Evolutionary conservation across 495 filamentous ascomycete species (phyloP), one percentile per base, ranked within the genome.

Genomic region (Penicillium samsonianum): DNA sequence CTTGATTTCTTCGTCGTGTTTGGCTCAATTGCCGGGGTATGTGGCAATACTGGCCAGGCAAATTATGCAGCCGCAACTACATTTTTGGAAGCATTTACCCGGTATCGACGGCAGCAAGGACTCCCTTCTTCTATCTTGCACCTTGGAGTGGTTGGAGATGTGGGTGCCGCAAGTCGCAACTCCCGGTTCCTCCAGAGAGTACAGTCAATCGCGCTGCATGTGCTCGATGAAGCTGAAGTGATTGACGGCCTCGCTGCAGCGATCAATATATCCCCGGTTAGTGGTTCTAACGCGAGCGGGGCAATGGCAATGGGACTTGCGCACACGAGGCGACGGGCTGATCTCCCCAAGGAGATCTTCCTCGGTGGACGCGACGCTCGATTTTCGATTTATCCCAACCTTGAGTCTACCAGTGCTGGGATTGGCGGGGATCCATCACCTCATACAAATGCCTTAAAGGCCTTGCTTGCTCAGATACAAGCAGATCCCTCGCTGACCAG

Each of bases 1-100:
- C 26, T 54, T 2, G 51, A 54, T n/a, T 54, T 54, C 28, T 54
- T 54, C 4, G 26, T 54, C 6, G 28, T 54, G 9, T 45, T 54
- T 10, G 41, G 51, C 19, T 54, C 51, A 0, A 45, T 54, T 22
- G 20, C 51, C 38, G 51, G 51, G 12, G 8, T 54, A 4, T 44
- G 38, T 11, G 51, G 51, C 0, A 54, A 54, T 12, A 44, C 28
- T 5, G 41, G 51, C 1, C 51, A 54, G 14, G 51, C 51, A 10
- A 54, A 54, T 17, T 54, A 54, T 8, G 41, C 38, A 0, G 51
- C 51, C 10, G 51, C 40, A 33, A 54, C 38, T 9, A 35, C 38
- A 17, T 54, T 44, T 5, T n/a, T 44, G 5, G 51, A 54, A 23
- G 40, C 51, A 22, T 35, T 54, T 2, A 35, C 51, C 10, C 51